These are phyloP conservation scores for Gossypium lobatum DNA, from an alignment of 441 rosid genomes.

Conservation along the genomic window DNA sequence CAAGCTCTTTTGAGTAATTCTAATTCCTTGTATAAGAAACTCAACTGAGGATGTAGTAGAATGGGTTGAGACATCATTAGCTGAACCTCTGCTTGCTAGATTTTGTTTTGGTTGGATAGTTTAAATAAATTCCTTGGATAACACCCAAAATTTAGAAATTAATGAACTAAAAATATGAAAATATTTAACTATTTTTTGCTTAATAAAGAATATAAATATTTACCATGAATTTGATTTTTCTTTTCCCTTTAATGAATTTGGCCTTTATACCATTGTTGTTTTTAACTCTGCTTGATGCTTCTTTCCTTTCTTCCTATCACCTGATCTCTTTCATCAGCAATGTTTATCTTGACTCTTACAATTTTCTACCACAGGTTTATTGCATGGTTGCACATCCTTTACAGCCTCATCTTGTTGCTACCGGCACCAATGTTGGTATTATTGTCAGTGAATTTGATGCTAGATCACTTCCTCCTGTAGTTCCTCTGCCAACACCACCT, in stretches of 20 bases:
- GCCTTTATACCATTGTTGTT: not conserved
- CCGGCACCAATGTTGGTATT: conserved; percentile 94
- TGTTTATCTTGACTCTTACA: conserved; percentile 21
- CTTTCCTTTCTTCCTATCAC: not conserved
- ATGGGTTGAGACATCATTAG: not conserved
- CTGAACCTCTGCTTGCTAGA: conserved; percentile 7
- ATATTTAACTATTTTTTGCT: not conserved
- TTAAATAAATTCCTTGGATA: not conserved
- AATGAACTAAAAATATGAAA: not conserved
- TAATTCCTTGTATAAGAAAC: conserved; percentile 1
- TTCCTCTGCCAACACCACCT: conserved; percentile 70
- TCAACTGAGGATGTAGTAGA: not conserved
- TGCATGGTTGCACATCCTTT: conserved; percentile 97
- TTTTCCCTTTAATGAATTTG: not conserved
- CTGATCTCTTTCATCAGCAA: not conserved
- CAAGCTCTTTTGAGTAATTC: conserved; percentile 2
- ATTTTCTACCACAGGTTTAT: conserved; percentile 60
- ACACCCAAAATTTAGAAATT: not conserved
- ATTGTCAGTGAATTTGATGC: conserved; percentile 94
- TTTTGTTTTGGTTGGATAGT: not conserved
- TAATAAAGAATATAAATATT: not conserved
- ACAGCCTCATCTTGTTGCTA: conserved; percentile 96
- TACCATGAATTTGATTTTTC: not conserved
- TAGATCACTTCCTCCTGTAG: conserved; percentile 87
- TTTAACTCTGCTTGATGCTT: conserved; percentile 1